These are phyloP conservation scores for Pseudohalonectria lignicola DNA, from an alignment of 2,329 filamentous ascomycete species.

Conservation along the genomic window DNA sequence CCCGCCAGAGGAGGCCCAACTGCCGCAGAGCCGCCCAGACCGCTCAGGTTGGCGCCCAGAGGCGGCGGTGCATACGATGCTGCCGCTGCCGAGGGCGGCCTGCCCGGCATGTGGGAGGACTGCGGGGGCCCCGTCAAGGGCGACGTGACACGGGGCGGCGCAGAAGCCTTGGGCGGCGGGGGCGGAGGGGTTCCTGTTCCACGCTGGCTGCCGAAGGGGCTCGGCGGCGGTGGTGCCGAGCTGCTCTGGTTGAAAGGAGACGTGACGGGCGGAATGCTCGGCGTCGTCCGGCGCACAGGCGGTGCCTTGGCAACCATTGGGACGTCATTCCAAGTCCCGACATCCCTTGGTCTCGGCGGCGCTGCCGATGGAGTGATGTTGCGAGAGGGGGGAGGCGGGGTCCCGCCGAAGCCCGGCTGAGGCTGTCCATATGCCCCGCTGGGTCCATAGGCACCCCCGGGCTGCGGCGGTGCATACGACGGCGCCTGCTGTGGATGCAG, in stretches of 20 bases:
- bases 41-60: slow-evolving; percentile 17
- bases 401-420: slow-evolving; percentile 18
- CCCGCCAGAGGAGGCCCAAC: slow-evolving; percentile 21
- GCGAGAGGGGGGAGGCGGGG: slow-evolving; percentile 27
- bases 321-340: slow-evolving; percentile 88
- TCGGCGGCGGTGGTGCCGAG: slow-evolving; percentile 45
- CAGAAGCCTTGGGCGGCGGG: slow-evolving; percentile 66
- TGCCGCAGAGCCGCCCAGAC: no score
- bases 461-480: slow-evolving; percentile 23
- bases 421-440: slow-evolving; percentile 23
- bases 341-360: slow-evolving; percentile 60
- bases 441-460: slow-evolving; percentile 38
- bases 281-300: slow-evolving; percentile 64
- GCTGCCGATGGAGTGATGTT: slow-evolving; percentile 56
- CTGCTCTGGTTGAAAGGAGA: slow-evolving; percentile 63
- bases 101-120: slow-evolving; percentile 28
- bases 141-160: slow-evolving; percentile 60
- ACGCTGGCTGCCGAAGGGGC: slow-evolving; percentile 46
- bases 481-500: slow-evolving; percentile 5
- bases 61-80: slow-evolving; percentile 55
- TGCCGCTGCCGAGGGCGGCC: slow-evolving; percentile 45
- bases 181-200: slow-evolving; percentile 62
- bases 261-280: slow-evolving; percentile 56
- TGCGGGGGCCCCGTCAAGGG: slow-evolving; percentile 51
- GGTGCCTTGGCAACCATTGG: slow-evolving; percentile 71